Evolutionary conservation across 2,329 filamentous ascomycete species (phyloP), one percentile per base, ranked within the genome.

Genomic region (Claviceps pusilla): DNA sequence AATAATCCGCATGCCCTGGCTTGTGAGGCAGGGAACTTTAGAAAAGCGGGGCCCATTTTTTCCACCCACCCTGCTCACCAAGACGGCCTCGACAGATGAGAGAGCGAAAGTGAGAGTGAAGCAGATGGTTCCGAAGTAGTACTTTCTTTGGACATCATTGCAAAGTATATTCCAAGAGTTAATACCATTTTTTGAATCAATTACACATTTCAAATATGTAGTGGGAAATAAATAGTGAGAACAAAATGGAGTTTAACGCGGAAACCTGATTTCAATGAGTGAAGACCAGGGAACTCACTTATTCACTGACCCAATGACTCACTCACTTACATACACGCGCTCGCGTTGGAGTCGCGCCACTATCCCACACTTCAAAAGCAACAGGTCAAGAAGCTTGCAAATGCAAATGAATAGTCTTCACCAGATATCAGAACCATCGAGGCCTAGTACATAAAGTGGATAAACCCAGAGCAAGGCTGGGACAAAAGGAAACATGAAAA

Each of bases 1-100:
- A 54, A 55, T 55, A 48, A 55, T 39, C 54, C n/a, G 31, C 48
- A 39, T 60, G 56, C 57, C 56, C 58, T 63, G 57, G 58, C 50
- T 51, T 54, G 50, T 55, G 31, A 59, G 61, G 58, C 56, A 58
- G 14, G 54, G 41, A 28, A 37, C 37, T 29, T 43, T 9, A 35
- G n/a, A 55, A 49, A 47, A 48, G 57, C 55, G 57, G 59, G 53
- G 14, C 57, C 19, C 3, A 5, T n/a, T 16, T 37, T 11, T 50
- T 54, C 52, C 55, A 48, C 55, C 19, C 28, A 31, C 24, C 11
- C 28, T 42, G 14, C 19, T 41, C 16, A 37, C 29, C 28, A 10
- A 35, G 16, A 9, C n/a, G n/a, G n/a, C 11, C 10, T 45, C 12
- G 11, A 11, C 28, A 19, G 9, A 14, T 46, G n/a, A 48, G 41